Conservation (phyloP, 805 yeast species). For the Lipomyces chichibuensis region DNA sequence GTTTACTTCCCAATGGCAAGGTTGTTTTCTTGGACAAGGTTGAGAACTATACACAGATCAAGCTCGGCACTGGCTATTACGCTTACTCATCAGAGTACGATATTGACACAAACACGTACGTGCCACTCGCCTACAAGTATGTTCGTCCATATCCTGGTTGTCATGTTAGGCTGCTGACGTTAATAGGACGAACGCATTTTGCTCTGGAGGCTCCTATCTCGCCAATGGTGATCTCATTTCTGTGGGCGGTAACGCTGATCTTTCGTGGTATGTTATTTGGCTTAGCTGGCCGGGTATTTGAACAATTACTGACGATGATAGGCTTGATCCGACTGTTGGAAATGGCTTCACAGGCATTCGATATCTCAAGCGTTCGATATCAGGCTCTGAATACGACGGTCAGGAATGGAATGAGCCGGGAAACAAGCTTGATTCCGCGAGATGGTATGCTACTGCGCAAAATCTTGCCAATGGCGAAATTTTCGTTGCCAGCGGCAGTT, state of each 20-base stretch:
- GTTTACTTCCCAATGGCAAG: slow-evolving; percentile 31
- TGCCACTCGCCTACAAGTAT: slow-evolving; percentile 20
- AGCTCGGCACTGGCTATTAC: slow-evolving; percentile 23
- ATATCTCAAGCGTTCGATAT: slow-evolving; percentile 25
- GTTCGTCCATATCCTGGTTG: neutral
- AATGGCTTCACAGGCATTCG: slow-evolving; percentile 30
- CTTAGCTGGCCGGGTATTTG: neutral
- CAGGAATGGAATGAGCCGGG: slow-evolving; percentile 32
- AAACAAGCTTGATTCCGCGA: slow-evolving; percentile 25
- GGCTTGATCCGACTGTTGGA: slow-evolving; percentile 31
- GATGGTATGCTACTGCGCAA: slow-evolving; percentile 32
- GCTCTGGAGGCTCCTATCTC: slow-evolving; percentile 31
- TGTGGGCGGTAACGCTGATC: slow-evolving; percentile 27
- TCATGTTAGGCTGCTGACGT: neutral
- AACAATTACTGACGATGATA: neutral
- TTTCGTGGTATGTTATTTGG: slow-evolving; percentile 8
- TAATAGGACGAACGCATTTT: slow-evolving; percentile 28
- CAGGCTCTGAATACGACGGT: slow-evolving; percentile 18
- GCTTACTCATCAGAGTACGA: slow-evolving; percentile 34
- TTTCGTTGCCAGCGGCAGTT: slow-evolving; percentile 28
- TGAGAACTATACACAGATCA: slow-evolving; percentile 30
- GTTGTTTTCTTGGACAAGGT: slow-evolving; percentile 33
- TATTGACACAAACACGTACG: slow-evolving; percentile 18
- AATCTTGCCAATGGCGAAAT: slow-evolving; percentile 31
- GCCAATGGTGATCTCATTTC: slow-evolving; percentile 32